Conservation (phyloP, 768 basidiomycete genomes). For the Collybia nuda region DNA sequence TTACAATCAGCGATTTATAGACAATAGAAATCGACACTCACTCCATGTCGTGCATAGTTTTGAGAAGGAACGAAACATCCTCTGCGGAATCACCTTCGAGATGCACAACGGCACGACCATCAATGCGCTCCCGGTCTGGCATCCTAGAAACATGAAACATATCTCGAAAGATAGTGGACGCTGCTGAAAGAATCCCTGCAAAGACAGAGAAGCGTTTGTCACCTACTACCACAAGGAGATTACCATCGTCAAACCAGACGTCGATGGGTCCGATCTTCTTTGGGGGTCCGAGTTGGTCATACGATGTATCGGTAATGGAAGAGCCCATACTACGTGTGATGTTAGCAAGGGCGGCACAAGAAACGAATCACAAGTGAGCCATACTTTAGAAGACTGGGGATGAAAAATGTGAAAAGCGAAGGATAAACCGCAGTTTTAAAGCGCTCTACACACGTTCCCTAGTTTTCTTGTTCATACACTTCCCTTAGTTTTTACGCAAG, state of each 20-base stretch:
- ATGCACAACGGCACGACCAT: not conserved
- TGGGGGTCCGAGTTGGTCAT: too few species aligned
- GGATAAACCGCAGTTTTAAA: too few species aligned
- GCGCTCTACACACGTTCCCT: too few species aligned
- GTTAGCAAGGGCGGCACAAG: too few species aligned
- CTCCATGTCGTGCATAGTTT: conserved; percentile 6
- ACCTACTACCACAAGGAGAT: not conserved
- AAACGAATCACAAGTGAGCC: too few species aligned
- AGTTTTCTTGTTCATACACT: too few species aligned
- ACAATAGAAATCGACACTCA: not conserved
- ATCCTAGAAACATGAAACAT: not conserved
- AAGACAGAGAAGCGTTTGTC: conserved; percentile 2
- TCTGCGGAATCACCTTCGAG: not conserved
- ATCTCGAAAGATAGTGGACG: conserved; percentile 6
- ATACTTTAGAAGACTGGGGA: too few species aligned
- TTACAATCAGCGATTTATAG: not conserved
- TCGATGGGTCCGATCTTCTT: not conserved
- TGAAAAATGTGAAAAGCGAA: too few species aligned
- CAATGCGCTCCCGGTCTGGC: not conserved
- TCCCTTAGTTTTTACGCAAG: too few species aligned
- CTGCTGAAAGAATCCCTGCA: not conserved
- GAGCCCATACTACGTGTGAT: too few species aligned
- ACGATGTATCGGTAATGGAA: too few species aligned
- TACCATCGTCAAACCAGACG: conserved; percentile 7
- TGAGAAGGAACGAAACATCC: conserved; percentile 7